A percentile compares a stretch with the other conserved stretches of the same genome.
Evolutionary conservation across 2,329 filamentous ascomycete genomes (phyloP).

Genomic region (Pyrenophora graminea): DNA sequence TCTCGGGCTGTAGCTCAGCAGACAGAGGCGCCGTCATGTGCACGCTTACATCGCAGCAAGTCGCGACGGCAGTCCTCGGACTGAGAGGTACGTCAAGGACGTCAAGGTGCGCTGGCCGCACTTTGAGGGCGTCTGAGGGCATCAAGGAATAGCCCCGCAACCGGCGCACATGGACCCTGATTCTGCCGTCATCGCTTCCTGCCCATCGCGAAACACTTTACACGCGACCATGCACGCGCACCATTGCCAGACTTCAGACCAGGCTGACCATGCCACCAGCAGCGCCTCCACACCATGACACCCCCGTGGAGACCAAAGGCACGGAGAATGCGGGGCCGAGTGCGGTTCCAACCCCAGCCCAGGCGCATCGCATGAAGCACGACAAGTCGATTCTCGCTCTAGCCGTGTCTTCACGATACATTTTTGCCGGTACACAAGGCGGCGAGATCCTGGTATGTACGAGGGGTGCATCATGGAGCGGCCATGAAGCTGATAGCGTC

Average conservation of each 20-base stretch:
- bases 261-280: slow-evolving; percentile 37
- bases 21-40: slow-evolving; percentile 33
- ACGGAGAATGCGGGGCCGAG: slow-evolving; percentile 6
- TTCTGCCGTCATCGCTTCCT: slow-evolving; percentile 29
- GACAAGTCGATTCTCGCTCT: slow-evolving; percentile 81
- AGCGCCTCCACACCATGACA: slow-evolving; percentile 33
- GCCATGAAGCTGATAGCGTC: slow-evolving; percentile 16
- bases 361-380: slow-evolving; percentile 76
- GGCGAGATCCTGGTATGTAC: slow-evolving; percentile 81
- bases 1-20: slow-evolving; percentile 35
- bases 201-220: slow-evolving; percentile 18
- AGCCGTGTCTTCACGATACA: slow-evolving; percentile 75
- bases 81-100: slow-evolving; percentile 23
- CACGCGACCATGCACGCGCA: slow-evolving; percentile 31
- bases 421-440: slow-evolving; percentile 91
- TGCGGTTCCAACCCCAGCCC: slow-evolving; percentile 55
- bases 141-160: slow-evolving; percentile 12
- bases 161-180: slow-evolving; percentile 21
- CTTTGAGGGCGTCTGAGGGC: not conserved
- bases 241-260: slow-evolving; percentile 9
- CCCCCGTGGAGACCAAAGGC: slow-evolving; percentile 23
- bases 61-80: slow-evolving; percentile 8
- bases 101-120: slow-evolving; percentile 5
- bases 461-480: slow-evolving; percentile 32
- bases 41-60: slow-evolving; percentile 35